Percentiles rank a stretch among this genome's conserved stretches.
These are phyloP conservation scores for Rosa rugosa DNA, from an alignment of 306 rosid genomes.

Conservation along the genomic window DNA sequence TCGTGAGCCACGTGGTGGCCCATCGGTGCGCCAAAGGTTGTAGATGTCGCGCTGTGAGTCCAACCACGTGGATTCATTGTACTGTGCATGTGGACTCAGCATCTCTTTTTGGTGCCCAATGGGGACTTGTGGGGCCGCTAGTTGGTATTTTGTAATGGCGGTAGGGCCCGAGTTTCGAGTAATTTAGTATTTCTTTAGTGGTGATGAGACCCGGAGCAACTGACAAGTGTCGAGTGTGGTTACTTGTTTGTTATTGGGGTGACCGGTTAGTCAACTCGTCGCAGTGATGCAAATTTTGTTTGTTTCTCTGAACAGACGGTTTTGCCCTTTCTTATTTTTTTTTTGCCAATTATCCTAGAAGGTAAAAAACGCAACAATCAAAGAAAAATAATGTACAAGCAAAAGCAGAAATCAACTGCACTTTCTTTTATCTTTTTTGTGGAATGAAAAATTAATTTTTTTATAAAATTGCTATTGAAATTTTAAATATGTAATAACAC, in stretches of 20 bases:
- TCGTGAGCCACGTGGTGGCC: slow-evolving; percentile 40
- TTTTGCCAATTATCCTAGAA: neutral
- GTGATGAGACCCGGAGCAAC: neutral
- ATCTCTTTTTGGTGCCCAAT: neutral
- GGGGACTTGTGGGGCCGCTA: neutral
- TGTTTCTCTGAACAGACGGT: neutral
- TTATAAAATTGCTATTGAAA: too few relatives aligned
- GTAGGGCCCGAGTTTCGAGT: neutral
- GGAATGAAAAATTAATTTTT: too few relatives aligned
- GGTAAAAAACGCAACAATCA: too few relatives aligned
- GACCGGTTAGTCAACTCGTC: neutral
- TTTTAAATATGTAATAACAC: too few relatives aligned
- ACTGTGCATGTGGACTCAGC: neutral
- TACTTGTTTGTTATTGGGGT: neutral
- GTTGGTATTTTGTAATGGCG: neutral
- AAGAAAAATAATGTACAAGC: too few relatives aligned
- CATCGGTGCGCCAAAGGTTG: slow-evolving; percentile 29
- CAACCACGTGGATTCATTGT: slow-evolving; percentile 42
- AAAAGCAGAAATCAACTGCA: too few relatives aligned
- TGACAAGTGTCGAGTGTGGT: neutral
- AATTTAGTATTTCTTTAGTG: neutral
- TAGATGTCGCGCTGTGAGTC: slow-evolving; percentile 5
- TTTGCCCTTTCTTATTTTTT: neutral
- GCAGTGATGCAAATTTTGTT: neutral
- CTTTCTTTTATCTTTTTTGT: too few relatives aligned